These are phyloP conservation scores for Drechslerella dactyloides DNA, from an alignment of 2,329 filamentous ascomycete genomes.

Conservation along the genomic window DNA sequence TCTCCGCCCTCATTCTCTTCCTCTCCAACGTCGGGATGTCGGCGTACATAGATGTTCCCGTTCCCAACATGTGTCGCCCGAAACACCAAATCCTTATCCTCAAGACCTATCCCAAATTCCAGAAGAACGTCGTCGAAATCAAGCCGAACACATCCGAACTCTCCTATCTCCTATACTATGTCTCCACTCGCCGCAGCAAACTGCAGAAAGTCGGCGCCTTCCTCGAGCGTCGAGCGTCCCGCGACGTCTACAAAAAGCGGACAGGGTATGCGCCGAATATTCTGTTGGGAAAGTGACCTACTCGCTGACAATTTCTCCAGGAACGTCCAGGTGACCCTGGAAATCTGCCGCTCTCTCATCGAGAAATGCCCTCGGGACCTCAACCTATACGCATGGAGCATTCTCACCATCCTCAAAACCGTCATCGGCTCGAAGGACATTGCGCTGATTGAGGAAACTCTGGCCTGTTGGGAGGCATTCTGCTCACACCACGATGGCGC, in stretches of 20 bases:
- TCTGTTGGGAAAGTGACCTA: background rate
- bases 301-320: conserved; percentile 60
- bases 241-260: conserved; percentile 85
- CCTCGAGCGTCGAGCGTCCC: conserved; percentile 89
- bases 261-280: conserved; percentile 70
- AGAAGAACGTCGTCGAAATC: conserved; percentile 88
- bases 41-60: conserved; percentile 48
- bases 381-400: conserved; percentile 81
- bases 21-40: conserved; percentile 33
- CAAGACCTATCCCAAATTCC: conserved; percentile 93
- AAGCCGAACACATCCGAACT: conserved; percentile 97
- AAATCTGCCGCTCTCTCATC: conserved; percentile 88
- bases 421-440: conserved; percentile 87
- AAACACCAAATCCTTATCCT: conserved; percentile 96
- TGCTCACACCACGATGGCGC: conserved; percentile 88
- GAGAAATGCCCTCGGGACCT: conserved; percentile 91
- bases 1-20: conserved; percentile 9
- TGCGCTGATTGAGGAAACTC: conserved; percentile 87
- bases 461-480: conserved; percentile 84
- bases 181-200: conserved; percentile 90
- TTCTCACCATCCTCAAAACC: conserved; percentile 81
- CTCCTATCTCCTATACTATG: conserved; percentile 96
- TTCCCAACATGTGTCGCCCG: conserved; percentile 65
- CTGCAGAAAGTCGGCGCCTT: conserved; percentile 95
- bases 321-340: conserved; percentile 91